Base-by-base conservation (phyloP, 257 asterid genomes). In the Salvia rosmarinus region DNA sequence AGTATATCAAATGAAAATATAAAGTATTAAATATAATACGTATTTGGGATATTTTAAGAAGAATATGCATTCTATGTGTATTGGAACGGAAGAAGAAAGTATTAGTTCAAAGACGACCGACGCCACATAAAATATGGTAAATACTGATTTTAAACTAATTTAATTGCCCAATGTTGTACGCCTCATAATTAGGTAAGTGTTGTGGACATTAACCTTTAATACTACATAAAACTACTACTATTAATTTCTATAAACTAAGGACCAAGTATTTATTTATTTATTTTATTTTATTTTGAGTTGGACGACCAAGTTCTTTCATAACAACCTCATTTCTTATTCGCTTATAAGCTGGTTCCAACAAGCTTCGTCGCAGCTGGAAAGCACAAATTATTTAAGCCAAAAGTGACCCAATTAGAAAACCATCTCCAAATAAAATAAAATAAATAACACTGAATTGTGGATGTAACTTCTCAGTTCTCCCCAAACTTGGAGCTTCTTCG, bases 401-500 rank as follows among this genome's bases (percentile, higher is more conserved):
- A 10, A 10, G 46, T 43, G 13, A 9, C 20, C 28, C 66, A 23
- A 59, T 34, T 67, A 39, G 43, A 42, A 40, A 40, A 25, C 14
- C 9, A 23, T 21, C 40, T 23, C 1, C 10, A 47, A 8, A n/a
- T 1, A 2, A 57, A 2, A 35, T 4, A 21, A 10, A 10, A 47
- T 19, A 19, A 54, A 6, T 20, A 4, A 20, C 21, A 51, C 7
- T 59, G 9, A 49, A 21, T 69, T 39, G 3, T 35, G 11, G 77
- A 12, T 72, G 32, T 23, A 59, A 56, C 72, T 64, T 66, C 75
- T 71, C 84, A n/a, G n/a, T n/a, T n/a, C n/a, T n/a, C 82, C 73
- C 72, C 71, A 73, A 69, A 51, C 34, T 77, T 65, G 81, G 86
- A 72, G 74, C 75, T 67, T 62, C 75, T 75, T 75, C 52, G 16